These are phyloP conservation scores for Suillus tomentosus DNA, from an alignment of 768 basidiomycete genomes.

Conservation along the genomic window DNA sequence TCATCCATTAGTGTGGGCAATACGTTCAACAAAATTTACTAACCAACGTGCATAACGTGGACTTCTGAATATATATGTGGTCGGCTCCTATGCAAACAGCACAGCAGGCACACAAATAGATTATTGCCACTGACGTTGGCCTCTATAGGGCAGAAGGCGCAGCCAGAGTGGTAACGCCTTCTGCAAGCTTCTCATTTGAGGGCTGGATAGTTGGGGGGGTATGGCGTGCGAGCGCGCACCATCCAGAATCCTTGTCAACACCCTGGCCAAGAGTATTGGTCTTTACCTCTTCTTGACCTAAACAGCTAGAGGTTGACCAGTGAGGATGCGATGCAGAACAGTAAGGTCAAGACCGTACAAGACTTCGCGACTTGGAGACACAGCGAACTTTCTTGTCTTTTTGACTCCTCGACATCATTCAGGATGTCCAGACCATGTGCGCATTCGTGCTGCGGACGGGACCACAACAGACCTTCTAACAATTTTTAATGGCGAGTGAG, in stretches of 20 bases:
- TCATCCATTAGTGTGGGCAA: slow-evolving; percentile 21
- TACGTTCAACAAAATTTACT: slow-evolving; percentile 24
- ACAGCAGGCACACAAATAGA: slow-evolving; percentile 74
- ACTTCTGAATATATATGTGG: slow-evolving; percentile 75
- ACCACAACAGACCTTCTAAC: slow-evolving; percentile 81
- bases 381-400: slow-evolving; percentile 80
- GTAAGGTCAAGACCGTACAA: slow-evolving; percentile 84
- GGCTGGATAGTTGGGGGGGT: slow-evolving; percentile 59
- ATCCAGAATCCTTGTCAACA: slow-evolving; percentile 67
- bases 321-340: slow-evolving; percentile 78
- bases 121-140: slow-evolving; percentile 33
- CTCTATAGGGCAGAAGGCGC: slow-evolving; percentile 70
- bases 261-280: slow-evolving; percentile 73
- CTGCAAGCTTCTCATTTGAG: slow-evolving; percentile 70
- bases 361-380: slow-evolving; percentile 77
- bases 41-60: slow-evolving; percentile 66
- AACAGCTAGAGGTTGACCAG: slow-evolving; percentile 57
- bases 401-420: slow-evolving; percentile 70
- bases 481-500: slow-evolving; percentile 68
- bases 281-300: slow-evolving; percentile 57
- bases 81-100: slow-evolving; percentile 72
- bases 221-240: slow-evolving; percentile 64
- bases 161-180: slow-evolving; percentile 69
- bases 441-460: slow-evolving; percentile 63
- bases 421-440: slow-evolving; percentile 65